Percentiles rank a stretch among this genome's conserved stretches.
phyloP scores from a whole-genome alignment of 768 basidiomycete species.

The Gloeophyllum trabeum region DNA sequence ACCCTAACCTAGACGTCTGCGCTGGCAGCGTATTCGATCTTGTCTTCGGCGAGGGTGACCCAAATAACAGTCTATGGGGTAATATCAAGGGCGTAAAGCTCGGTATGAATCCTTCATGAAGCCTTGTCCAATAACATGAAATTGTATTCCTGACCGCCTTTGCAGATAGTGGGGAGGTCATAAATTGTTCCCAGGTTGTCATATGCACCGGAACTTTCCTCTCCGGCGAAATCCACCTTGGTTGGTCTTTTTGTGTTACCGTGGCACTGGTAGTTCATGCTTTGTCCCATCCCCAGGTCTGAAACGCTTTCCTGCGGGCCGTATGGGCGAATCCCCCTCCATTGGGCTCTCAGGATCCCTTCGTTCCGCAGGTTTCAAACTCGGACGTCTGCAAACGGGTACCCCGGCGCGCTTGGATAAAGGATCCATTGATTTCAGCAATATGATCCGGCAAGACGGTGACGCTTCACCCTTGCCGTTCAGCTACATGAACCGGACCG shows the following conservation, averaged over 20 bases:
- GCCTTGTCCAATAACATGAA: too few species aligned
- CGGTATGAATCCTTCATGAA: conserved; percentile 26
- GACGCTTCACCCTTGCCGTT: conserved; percentile 62
- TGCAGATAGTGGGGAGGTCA: conserved; percentile 62
- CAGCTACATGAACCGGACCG: conserved; percentile 56
- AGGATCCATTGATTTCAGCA: conserved; percentile 57
- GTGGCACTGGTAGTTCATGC: background rate
- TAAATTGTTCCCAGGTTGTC: conserved; percentile 72
- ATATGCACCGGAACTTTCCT: conserved; percentile 90
- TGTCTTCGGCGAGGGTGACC: conserved; percentile 56
- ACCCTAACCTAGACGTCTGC: conserved; percentile 57
- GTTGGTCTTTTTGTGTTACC: conserved; percentile 19
- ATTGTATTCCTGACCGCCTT: conserved; percentile 1
- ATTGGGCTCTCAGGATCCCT: conserved; percentile 71
- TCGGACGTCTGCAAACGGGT: conserved; percentile 77
- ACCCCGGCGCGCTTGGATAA: conserved; percentile 76
- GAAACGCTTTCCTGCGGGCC: conserved; percentile 68
- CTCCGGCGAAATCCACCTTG: conserved; percentile 86
- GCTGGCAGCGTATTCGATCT: conserved; percentile 75
- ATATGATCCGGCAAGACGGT: conserved; percentile 52
- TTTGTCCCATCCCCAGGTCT: conserved; percentile 31
- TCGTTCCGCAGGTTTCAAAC: conserved; percentile 61
- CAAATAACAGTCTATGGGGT: too few species aligned
- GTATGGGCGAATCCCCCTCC: conserved; percentile 62
- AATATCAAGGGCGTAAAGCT: conserved; percentile 55